Evolutionary conservation across 164 flowering plant genomes (phyloP).

Genomic region (Chloranthus sessilifolius): DNA sequence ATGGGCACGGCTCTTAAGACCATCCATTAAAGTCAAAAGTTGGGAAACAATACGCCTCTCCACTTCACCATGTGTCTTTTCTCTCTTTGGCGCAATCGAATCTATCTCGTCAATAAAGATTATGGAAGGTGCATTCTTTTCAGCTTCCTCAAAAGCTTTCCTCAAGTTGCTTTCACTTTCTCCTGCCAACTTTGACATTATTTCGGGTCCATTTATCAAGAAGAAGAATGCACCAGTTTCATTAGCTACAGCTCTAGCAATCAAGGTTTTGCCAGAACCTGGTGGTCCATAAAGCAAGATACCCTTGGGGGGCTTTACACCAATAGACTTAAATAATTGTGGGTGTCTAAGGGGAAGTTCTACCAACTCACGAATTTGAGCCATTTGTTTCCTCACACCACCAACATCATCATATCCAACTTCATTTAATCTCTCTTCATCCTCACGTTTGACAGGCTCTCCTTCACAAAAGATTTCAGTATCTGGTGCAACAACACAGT

Average conservation of each 20-base stretch:
- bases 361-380: constrained; percentile 69
- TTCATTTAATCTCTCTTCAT: constrained; percentile 55
- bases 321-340: constrained; percentile 55
- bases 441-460: constrained; percentile 60
- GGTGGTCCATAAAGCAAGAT: constrained; percentile 28
- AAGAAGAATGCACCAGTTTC: constrained; percentile 35
- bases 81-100: constrained; percentile 73
- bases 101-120: constrained; percentile 65
- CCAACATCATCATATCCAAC: constrained; percentile 78
- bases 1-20: constrained; percentile 55
- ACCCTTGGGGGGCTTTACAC: constrained; percentile 32
- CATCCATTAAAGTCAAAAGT: constrained; percentile 66
- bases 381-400: constrained; percentile 72
- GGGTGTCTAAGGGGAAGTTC: constrained; percentile 73
- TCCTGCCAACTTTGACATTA: constrained; percentile 31
- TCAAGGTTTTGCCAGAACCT: constrained; percentile 32
- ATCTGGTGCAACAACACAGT: constrained; percentile 67
- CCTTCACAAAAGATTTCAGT: constrained; percentile 70
- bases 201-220: constrained; percentile 30
- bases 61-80: constrained; percentile 72
- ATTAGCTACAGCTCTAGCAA: constrained; percentile 32
- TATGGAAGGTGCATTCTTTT: constrained; percentile 68
- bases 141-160: constrained; percentile 69
- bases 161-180: constrained; percentile 32
- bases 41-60: constrained; percentile 75